phyloP scores from a whole-genome alignment of 2,329 filamentous ascomycete genomes.

The Aspergillus udagawae region DNA sequence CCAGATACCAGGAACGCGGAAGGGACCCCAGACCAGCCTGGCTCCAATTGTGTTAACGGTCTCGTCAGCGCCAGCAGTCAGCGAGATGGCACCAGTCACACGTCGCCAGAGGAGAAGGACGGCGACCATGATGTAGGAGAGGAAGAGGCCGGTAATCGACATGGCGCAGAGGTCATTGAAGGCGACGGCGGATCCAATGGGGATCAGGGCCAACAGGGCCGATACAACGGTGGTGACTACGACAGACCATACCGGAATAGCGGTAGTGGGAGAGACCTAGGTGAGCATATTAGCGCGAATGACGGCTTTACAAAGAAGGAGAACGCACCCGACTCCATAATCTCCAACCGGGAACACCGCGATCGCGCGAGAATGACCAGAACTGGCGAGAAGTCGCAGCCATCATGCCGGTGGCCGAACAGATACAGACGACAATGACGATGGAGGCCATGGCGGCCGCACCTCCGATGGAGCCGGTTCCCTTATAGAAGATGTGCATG shows the following conservation, averaged over 20 bases:
- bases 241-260: slow-evolving; percentile 26
- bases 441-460: slow-evolving; percentile 27
- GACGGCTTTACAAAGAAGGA: neutral
- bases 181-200: slow-evolving; percentile 47
- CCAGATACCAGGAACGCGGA: slow-evolving; percentile 36
- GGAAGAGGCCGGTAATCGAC: slow-evolving; percentile 42
- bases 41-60: slow-evolving; percentile 12
- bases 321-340: slow-evolving; percentile 22
- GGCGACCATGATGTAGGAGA: slow-evolving; percentile 48
- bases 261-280: slow-evolving; percentile 4
- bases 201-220: slow-evolving; percentile 45
- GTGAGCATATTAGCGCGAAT: neutral
- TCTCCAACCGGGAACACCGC: slow-evolving; percentile 29
- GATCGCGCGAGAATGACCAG: slow-evolving; percentile 38
- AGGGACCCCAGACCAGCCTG: slow-evolving; percentile 21
- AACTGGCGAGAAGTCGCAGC: slow-evolving; percentile 31
- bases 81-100: slow-evolving; percentile 26
- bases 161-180: slow-evolving; percentile 50
- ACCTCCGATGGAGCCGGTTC: slow-evolving; percentile 37
- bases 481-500: slow-evolving; percentile 43
- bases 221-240: slow-evolving; percentile 23
- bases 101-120: slow-evolving; percentile 42
- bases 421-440: slow-evolving; percentile 29
- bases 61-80: slow-evolving; percentile 28
- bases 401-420: slow-evolving; percentile 28